Evolutionary conservation across 345 rosid species (phyloP).

Genomic region (Brassica rapa): DNA sequence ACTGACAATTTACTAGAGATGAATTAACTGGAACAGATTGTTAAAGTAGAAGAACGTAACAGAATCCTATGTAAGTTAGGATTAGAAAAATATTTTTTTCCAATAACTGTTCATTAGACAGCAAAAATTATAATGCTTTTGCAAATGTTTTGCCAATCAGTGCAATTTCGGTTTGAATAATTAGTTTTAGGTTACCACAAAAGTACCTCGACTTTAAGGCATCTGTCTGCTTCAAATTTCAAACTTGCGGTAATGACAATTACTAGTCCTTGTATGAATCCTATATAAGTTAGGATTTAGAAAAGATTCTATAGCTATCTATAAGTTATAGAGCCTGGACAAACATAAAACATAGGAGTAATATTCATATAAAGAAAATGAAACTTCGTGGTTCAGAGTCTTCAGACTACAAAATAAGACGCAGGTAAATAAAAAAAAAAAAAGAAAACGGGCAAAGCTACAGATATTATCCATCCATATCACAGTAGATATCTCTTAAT

Average conservation of each 20-base stretch:
- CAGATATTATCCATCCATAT: background rate
- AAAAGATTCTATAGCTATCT: background rate
- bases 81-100: too few species aligned
- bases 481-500: background rate
- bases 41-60: background rate
- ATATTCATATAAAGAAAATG: background rate
- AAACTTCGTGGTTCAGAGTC: slow-evolving; percentile 10
- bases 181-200: too few species aligned
- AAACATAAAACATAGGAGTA: background rate
- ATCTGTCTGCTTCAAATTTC: too few species aligned
- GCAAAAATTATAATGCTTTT: too few species aligned
- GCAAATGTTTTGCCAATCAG: too few species aligned
- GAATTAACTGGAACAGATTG: background rate
- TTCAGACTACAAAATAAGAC: background rate
- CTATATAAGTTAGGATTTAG: background rate
- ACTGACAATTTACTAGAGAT: background rate
- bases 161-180: too few species aligned
- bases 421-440: background rate
- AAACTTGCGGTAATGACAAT: too few species aligned
- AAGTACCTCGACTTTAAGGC: too few species aligned
- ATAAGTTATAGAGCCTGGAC: background rate
- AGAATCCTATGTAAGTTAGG: background rate
- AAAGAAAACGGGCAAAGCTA: background rate
- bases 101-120: too few species aligned
- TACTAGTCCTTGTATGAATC: too few species aligned